Base-by-base conservation (phyloP, 2,329 filamentous ascomycete genomes). In the Aspergillus neotritici region DNA sequence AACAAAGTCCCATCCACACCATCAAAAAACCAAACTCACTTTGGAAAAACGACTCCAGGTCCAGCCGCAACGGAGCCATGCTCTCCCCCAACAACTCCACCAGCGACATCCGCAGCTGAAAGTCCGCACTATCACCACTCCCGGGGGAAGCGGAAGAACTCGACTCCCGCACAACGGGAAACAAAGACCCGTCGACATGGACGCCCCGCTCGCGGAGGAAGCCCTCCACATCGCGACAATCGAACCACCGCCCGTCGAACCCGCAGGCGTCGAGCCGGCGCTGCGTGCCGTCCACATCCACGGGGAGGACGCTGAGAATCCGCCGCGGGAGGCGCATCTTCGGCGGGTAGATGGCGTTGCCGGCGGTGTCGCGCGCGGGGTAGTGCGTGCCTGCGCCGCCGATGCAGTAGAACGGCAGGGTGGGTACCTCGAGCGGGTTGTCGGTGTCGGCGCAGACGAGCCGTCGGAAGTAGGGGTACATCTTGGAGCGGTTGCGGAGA, bases 381-480 rank as follows among this genome's bases (percentile, higher is more conserved):
- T 81, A 86, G 55, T 83, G 84, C 1, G 79, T 83, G 0, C 85
- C 85, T 0, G 82, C 75, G 2, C 82, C 82, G 1, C 84, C 84
- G 13, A 88, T 69, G 48, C 82, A 73, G 25, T 82, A 73, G 41
- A 85, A 82, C 0, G 85, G 82, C 4, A 75, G 72, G 3, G 70
- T 67, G 70, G 76, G 82, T 41, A 77, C 67, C 43, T 80, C 74
- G 2, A 89, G 66, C 0, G 75, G 67, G n/a, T 77, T 75, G 48
- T 60, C 52, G 2, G 63, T 54, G 7, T 58, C 58, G 4, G 66
- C 61, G 6, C 58, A 57, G 5, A 78, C 56, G 5, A 71, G 52
- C 4, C 52, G 39, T 14, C 51, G 48, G 43, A 77, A 69, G 2
- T 63, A 61, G 6, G 56, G 54, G 14, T 68, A 50, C 15, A 75